phyloP scores from a whole-genome alignment of 768 basidiomycete genomes.

The Lepiota brunneoincarnata region DNA sequence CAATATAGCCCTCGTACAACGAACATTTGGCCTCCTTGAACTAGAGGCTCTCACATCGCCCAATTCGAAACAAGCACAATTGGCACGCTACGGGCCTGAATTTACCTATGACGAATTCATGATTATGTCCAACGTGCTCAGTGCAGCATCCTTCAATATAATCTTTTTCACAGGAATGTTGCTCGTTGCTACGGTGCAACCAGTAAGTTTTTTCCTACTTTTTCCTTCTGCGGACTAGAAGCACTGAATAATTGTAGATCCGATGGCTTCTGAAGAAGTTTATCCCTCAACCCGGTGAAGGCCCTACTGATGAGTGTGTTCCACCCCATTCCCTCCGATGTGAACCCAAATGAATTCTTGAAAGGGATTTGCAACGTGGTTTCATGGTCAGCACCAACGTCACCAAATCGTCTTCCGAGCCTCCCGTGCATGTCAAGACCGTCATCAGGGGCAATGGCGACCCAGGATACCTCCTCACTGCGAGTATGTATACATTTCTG shows the following conservation, averaged over 20 bases:
- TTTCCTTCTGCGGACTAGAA: neutral
- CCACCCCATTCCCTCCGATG: neutral
- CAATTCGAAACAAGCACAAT: constrained; percentile 20
- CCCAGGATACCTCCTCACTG: constrained; percentile 66
- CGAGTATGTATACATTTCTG: constrained; percentile 36
- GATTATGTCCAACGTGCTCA: constrained; percentile 35
- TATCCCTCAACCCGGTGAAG: constrained; percentile 53
- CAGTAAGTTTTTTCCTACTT: constrained; percentile 37
- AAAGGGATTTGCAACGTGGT: constrained; percentile 58
- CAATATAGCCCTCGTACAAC: constrained; percentile 43
- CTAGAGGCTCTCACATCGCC: constrained; percentile 21
- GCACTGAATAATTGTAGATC: constrained; percentile 32
- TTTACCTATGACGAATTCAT: constrained; percentile 80
- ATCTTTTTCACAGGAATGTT: constrained; percentile 26
- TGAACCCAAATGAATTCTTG: neutral
- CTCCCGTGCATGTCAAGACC: constrained; percentile 52
- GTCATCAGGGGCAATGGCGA: constrained; percentile 68
- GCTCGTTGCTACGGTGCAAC: constrained; percentile 31
- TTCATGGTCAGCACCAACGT: constrained; percentile 66
- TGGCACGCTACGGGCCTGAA: constrained; percentile 55
- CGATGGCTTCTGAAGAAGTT: constrained; percentile 54
- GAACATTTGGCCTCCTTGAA: constrained; percentile 45
- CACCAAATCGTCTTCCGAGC: constrained; percentile 53
- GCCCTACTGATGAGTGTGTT: constrained; percentile 64
- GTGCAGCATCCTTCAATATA: constrained; percentile 29